Evolutionary conservation across 2,329 filamentous ascomycete species (phyloP).

Genomic region (Ophiosphaerella korrae): DNA sequence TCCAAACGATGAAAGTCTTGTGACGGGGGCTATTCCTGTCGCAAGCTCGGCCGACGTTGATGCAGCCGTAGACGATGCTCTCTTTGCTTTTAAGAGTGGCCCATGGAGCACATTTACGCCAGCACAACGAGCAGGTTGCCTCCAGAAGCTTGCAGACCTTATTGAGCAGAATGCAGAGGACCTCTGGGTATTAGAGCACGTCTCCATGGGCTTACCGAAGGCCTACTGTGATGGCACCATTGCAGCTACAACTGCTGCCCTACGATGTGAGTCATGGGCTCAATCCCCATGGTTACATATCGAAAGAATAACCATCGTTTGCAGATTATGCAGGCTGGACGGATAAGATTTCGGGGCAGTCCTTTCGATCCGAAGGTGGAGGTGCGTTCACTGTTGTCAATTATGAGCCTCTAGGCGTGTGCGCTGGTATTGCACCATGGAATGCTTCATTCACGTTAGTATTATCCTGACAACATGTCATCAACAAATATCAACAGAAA

Average conservation of each 20-base stretch:
- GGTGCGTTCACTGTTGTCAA: constrained; percentile 11
- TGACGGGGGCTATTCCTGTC: constrained; percentile 14
- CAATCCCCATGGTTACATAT: too few relatives aligned
- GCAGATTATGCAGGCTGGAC: constrained; percentile 49
- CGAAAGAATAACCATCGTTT: too few relatives aligned
- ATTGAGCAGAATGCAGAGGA: constrained; percentile 65
- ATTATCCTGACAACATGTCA: too few relatives aligned
- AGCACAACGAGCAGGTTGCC: constrained; percentile 2
- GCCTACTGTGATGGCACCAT: constrained; percentile 61
- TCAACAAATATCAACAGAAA: too few relatives aligned
- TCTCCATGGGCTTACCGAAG: constrained; percentile 76
- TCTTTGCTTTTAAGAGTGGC: constrained; percentile 14
- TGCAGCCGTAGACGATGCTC: constrained; percentile 20
- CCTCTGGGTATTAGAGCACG: constrained; percentile 68
- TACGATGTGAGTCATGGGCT: too few relatives aligned
- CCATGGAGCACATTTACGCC: constrained; percentile 18
- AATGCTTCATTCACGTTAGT: constrained; percentile 27
- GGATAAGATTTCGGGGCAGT: constrained; percentile 57
- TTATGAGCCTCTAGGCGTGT: constrained; percentile 37
- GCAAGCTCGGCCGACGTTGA: constrained; percentile 19
- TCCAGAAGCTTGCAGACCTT: constrained; percentile 65
- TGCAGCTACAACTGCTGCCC: too few relatives aligned
- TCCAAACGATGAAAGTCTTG: constrained; percentile 15
- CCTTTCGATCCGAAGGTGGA: constrained; percentile 16
- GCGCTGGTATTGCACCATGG: constrained; percentile 40